Conservation (phyloP, 768 basidiomycete species). For the Macrocybe gigantea region DNA sequence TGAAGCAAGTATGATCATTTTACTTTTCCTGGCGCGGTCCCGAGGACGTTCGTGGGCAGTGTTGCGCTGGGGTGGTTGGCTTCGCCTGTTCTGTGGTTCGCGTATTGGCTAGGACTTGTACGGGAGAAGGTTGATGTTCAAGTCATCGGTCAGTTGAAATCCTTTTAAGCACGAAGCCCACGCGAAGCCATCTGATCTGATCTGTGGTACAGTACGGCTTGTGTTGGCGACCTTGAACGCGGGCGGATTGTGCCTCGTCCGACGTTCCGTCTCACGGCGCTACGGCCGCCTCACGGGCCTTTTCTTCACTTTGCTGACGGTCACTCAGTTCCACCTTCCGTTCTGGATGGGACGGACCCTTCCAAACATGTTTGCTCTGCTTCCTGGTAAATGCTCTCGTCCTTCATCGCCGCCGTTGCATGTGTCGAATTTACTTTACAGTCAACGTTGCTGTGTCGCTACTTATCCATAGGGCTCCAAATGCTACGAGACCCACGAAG, state of each 20-base stretch:
- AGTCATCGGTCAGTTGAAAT: constrained; percentile 59
- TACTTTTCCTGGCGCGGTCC: constrained; percentile 82
- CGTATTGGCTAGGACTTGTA: constrained; percentile 34
- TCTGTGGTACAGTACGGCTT: constrained; percentile 55
- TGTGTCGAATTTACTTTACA: constrained; percentile 14
- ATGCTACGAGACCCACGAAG: constrained; percentile 29
- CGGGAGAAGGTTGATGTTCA: constrained; percentile 64
- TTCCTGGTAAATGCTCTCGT: constrained; percentile 52
- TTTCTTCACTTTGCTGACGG: constrained; percentile 63
- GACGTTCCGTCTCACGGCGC: constrained; percentile 52
- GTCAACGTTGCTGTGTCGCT: constrained; percentile 55
- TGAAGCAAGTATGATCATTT: constrained; percentile 80
- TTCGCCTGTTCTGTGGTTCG: constrained; percentile 41
- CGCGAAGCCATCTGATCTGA: neutral
- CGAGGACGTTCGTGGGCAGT: constrained; percentile 81
- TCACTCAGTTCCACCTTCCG: constrained; percentile 84
- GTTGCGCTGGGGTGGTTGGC: constrained; percentile 57
- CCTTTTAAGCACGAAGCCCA: neutral
- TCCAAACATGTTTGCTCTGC: constrained; percentile 89
- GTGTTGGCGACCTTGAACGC: constrained; percentile 65
- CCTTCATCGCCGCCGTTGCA: neutral
- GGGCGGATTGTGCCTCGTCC: constrained; percentile 53
- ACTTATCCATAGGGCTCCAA: constrained; percentile 38
- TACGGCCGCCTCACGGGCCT: constrained; percentile 56
- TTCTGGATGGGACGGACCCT: constrained; percentile 94